Evolutionary conservation across 148 eudicot species (phyloP), one percentile per base, ranked within the genome.

Genomic region (Vaccinium corymbosum): DNA sequence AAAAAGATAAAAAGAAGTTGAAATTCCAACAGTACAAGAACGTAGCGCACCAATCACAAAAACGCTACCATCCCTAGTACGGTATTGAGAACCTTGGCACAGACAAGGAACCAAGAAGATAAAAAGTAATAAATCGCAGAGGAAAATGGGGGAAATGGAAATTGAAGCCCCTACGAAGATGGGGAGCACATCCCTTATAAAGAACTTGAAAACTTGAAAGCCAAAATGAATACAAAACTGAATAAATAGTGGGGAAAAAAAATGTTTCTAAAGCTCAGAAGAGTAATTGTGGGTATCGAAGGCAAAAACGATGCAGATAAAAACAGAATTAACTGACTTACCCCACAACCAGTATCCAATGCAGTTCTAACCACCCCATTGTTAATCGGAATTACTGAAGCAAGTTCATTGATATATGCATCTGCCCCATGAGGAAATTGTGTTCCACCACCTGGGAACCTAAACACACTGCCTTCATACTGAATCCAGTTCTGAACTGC

Each of bases 391-490:
- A 91, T 86, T 48, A 91, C 91, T 62, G 90, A 88, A 55, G 89
- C 91, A 38, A 91, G 84, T 35, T 91, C 86, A 78, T 88, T 20
- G 12, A 91, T 91, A 76, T 91, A 90, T 16, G 91, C 90, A 83
- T 90, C 91, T 1, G 92, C 92, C 29, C 92, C 92, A 61, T 87
- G 87, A 89, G 92, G 92, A 81, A 90, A 90, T 85, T 90, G 92
- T 6, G 92, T 90, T 81, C 92, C 92, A 74, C 92, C 92, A 79
- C 92, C 92, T n/a, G 92, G 92, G 77, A 90, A 90, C 82, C 91
- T 85, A 76, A 91, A 91, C 76, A 91, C 91, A 76, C 85, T 78
- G 27, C 93, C 93, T 84, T 91, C 93, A 76, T 89, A 91, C 64
- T 89, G 91, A 80, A 91, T 91, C 93, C 93, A 91, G 35, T 91